Conservation (phyloP, 768 basidiomycete genomes). For the Termitomyces titanicus region DNA sequence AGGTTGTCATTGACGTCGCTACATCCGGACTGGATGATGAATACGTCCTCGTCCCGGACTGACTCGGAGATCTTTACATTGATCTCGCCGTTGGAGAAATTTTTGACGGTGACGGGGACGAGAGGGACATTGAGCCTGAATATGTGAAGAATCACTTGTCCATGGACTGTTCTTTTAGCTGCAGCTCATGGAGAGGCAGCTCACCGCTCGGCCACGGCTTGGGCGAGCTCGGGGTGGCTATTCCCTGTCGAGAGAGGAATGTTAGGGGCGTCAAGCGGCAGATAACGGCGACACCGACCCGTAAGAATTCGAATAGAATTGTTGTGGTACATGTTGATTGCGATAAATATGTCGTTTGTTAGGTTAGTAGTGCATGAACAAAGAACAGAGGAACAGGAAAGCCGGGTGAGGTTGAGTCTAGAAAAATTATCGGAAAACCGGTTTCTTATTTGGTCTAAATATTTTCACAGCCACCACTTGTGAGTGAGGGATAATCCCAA, state of each 20-base stretch:
- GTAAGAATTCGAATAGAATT: slow-evolving; percentile 76
- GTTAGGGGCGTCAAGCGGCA: slow-evolving; percentile 11
- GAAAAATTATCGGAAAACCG: slow-evolving; percentile 31
- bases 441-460: slow-evolving; percentile 34
- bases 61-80: slow-evolving; percentile 94
- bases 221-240: slow-evolving; percentile 97
- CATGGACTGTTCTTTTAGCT: slow-evolving; percentile 38
- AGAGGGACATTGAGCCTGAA: slow-evolving; percentile 84
- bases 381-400: slow-evolving; percentile 26
- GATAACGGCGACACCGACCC: slow-evolving; percentile 39
- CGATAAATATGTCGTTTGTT: slow-evolving; percentile 18
- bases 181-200: slow-evolving; percentile 50
- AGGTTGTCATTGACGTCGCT: slow-evolving; percentile 92
- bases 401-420: slow-evolving; percentile 20
- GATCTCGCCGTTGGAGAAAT: slow-evolving; percentile 94
- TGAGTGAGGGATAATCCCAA: neutral
- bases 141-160: slow-evolving; percentile 45
- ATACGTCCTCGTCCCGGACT: slow-evolving; percentile 96
- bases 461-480: slow-evolving; percentile 42
- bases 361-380: slow-evolving; percentile 41
- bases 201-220: slow-evolving; percentile 95
- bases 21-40: slow-evolving; percentile 93
- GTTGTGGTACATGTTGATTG: slow-evolving; percentile 66
- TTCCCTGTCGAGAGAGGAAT: slow-evolving; percentile 60
- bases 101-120: slow-evolving; percentile 80